Evolutionary conservation across 2,329 filamentous ascomycete species (phyloP), one percentile per base, ranked within the genome.

Genomic region (Colletotrichum sp.): DNA sequence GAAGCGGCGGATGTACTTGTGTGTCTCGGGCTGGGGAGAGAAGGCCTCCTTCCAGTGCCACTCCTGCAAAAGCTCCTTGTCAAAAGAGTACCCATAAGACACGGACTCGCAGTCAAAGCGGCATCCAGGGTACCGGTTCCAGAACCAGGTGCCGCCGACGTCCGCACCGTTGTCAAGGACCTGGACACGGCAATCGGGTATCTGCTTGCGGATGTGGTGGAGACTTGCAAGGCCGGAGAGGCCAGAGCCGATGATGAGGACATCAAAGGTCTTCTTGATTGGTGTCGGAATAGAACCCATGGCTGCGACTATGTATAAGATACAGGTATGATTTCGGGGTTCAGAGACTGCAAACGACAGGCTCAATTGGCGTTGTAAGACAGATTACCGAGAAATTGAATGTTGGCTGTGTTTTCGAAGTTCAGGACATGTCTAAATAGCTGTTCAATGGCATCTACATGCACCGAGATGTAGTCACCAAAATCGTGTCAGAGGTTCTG

Each of bases 91-190:
- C 18, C 58, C 47, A 33, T 69, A 69, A 13, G 67, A 69, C 29
- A 64, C 58, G 8, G 58, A 64, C 67, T 69, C 67, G 59, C 90
- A 82, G 77, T 93, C 91, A 77, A 90, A 92, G 75, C 84, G 83
- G 13, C 87, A 78, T 1, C 86, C 87, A 1, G 87, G 87, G 67
- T 87, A 89, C 0, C 86, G 80, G 72, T 88, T 88, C 84, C 87
- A 88, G 71, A 86, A 73, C 87, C 87, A 89, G 0, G 86, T 87
- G 8, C 87, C 87, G 5, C 87, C 87, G 27, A 87, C 83, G 5
- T 84, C 86, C 8, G 84, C 84, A 1, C 82, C 85, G 0, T 78
- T 76, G 34, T 88, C 86, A 21, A 86, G 80, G 63, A 75, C 77
- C 34, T 64, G 24, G 24, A 69, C 67, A 12, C 67, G 43, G 43